Conservation (phyloP, 768 basidiomycete genomes). For the Crucibulum laeve region DNA sequence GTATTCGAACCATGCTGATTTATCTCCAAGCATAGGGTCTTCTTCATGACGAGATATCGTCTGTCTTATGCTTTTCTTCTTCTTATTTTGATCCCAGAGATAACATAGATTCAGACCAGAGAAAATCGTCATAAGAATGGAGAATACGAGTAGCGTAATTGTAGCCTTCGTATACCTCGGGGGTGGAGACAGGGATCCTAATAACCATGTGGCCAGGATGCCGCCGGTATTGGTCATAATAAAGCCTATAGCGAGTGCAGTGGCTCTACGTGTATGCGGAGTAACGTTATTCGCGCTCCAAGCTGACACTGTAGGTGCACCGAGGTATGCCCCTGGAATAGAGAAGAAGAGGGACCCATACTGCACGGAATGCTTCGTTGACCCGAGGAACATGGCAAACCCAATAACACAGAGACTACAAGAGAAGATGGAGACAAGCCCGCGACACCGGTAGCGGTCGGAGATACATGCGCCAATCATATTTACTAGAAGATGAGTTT, state of each 20-base stretch:
- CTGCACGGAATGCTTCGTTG: slow-evolving; percentile 31
- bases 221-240: slow-evolving; percentile 57
- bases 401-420: slow-evolving; percentile 41
- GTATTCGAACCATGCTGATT: slow-evolving; percentile 54
- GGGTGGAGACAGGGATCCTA: slow-evolving; percentile 44
- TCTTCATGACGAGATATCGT: slow-evolving; percentile 28
- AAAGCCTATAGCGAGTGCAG: slow-evolving; percentile 53
- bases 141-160: slow-evolving; percentile 33
- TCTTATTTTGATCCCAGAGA: slow-evolving; percentile 37
- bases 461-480: slow-evolving; percentile 41
- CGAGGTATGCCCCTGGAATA: slow-evolving; percentile 47
- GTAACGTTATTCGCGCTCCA: slow-evolving; percentile 63
- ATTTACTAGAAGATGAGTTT: slow-evolving; percentile 22
- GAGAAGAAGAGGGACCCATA: slow-evolving; percentile 57
- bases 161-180: slow-evolving; percentile 49
- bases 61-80: slow-evolving; percentile 34
- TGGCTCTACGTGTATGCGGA: slow-evolving; percentile 32
- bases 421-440: slow-evolving; percentile 38
- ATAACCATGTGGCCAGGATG: slow-evolving; percentile 58
- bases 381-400: slow-evolving; percentile 48
- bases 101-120: slow-evolving; percentile 33
- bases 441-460: slow-evolving; percentile 49
- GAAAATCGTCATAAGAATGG: slow-evolving; percentile 32
- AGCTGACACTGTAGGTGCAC: slow-evolving; percentile 48
- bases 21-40: slow-evolving; percentile 38